phyloP scores from a whole-genome alignment of 371 early-diverging fungal species.

The Mucor sp. region DNA sequence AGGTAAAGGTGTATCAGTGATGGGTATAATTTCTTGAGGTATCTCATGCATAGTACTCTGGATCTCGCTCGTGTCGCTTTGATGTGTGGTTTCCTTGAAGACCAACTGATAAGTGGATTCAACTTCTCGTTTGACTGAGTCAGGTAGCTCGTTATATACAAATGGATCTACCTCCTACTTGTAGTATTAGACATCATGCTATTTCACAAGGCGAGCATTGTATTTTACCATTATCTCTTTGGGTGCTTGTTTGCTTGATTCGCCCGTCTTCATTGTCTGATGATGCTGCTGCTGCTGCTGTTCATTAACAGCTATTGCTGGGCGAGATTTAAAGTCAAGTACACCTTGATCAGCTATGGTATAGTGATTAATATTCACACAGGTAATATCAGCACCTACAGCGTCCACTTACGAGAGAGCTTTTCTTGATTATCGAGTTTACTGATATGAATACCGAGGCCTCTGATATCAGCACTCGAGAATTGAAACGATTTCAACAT shows the following conservation, averaged over 20 bases:
- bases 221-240: neutral
- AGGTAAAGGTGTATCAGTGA: conserved; percentile 13
- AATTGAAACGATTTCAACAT: conserved; percentile 53
- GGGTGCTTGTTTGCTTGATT: neutral
- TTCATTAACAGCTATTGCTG: neutral
- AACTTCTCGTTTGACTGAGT: conserved; percentile 26
- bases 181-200: neutral
- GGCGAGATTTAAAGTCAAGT: conserved; percentile 2
- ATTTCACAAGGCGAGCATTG: neutral
- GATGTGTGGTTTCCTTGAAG: neutral
- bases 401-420: neutral
- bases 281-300: neutral
- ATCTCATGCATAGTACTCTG: neutral
- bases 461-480: conserved; percentile 60
- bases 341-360: conserved; percentile 13
- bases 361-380: neutral
- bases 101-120: neutral
- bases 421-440: conserved; percentile 41
- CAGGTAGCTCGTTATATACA: conserved; percentile 32
- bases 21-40: neutral
- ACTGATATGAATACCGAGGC: conserved; percentile 67
- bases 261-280: neutral
- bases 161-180: conserved; percentile 9
- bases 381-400: neutral
- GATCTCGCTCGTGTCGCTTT: neutral